Base-by-base conservation (phyloP, 164 flowering plant genomes). In the Macadamia integrifolia region DNA sequence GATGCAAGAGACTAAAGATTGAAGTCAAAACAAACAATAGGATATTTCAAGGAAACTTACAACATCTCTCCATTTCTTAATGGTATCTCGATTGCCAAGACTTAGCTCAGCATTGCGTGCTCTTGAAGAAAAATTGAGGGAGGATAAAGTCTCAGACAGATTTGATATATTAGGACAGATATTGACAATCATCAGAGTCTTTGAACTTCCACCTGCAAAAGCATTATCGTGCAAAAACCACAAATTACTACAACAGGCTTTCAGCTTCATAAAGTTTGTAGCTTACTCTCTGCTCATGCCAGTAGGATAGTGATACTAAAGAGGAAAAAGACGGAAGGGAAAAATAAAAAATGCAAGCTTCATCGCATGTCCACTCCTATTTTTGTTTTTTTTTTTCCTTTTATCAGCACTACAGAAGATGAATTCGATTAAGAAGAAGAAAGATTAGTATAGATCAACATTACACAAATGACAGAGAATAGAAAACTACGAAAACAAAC, bases 61-160 rank as follows among this genome's bases (percentile, higher is more conserved):
- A 75, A 86, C 73, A 82, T 95, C 98, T 81, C 88, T 87, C 97
- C 97, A 95, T 77, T 95, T 92, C 80, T 90, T 90, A 31, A 89
- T 86, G 40, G 99, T 91, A 80, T 95, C 99, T 50, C 97, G 85
- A 75, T 87, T 89, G 66, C 98, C 98, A 76, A 90, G 96, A 83
- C 96, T 91, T 68, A 86, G 80, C 50, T 81, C 82, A 70, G 90
- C 78, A 82, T 86, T 92, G 58, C 98, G 85, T 69, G 97, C 96
- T 84, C 98, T 88, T 32, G 94, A 76, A 76, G 90, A 77, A 69
- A 88, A 95, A 74, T 84, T 89, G 59, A 95, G 91, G 62, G 97
- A 82, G 42, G 91, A 88, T 58, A 95, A 52, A 60, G 98, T 95
- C 78, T 92, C 93, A 49, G 93, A 78, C 72, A 87, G 70, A 77